Conservation (phyloP, 2,329 filamentous ascomycete genomes). For the Paraphaeosphaeria minitans region DNA sequence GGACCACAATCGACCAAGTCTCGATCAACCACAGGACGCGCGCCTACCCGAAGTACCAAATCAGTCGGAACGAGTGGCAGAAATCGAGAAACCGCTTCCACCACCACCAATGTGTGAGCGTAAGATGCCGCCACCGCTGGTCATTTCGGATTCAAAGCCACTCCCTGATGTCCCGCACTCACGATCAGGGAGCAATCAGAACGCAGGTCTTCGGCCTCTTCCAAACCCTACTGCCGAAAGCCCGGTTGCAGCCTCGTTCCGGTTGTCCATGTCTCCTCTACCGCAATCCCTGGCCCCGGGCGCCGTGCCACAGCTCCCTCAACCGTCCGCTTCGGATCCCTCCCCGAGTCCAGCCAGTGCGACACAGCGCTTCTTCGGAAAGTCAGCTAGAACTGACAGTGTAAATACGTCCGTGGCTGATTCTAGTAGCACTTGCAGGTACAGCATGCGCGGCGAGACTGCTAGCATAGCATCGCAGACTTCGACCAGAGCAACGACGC, state of each 20-base stretch:
- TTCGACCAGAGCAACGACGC: conserved; percentile 87
- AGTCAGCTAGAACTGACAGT: conserved; percentile 58
- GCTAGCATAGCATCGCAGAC: conserved; percentile 78
- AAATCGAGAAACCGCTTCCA: conserved; percentile 46
- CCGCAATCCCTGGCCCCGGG: conserved; percentile 37
- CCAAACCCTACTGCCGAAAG: conserved; percentile 34
- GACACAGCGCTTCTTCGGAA: conserved; percentile 35
- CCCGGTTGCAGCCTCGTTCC: conserved; percentile 49
- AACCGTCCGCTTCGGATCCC: conserved; percentile 33
- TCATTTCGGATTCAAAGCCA: conserved; percentile 67
- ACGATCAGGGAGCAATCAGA: conserved; percentile 40
- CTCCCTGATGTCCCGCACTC: conserved; percentile 65
- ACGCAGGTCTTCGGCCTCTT: conserved; percentile 29
- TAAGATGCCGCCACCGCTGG: conserved; percentile 47
- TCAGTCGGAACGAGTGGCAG: conserved; percentile 22
- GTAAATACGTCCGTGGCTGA: conserved; percentile 77
- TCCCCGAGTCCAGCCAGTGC: conserved; percentile 45
- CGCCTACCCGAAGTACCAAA: conserved; percentile 16
- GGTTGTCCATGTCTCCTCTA: conserved; percentile 56
- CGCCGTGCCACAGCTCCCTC: conserved; percentile 33
- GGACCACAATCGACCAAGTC: conserved; percentile 19
- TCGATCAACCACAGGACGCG: conserved; percentile 18
- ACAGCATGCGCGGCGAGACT: conserved; percentile 75
- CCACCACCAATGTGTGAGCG: conserved; percentile 45
- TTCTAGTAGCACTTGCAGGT: conserved; percentile 78